These are phyloP conservation scores for Epichloe typhina DNA, from an alignment of 2,329 filamentous ascomycete species.

Conservation along the genomic window DNA sequence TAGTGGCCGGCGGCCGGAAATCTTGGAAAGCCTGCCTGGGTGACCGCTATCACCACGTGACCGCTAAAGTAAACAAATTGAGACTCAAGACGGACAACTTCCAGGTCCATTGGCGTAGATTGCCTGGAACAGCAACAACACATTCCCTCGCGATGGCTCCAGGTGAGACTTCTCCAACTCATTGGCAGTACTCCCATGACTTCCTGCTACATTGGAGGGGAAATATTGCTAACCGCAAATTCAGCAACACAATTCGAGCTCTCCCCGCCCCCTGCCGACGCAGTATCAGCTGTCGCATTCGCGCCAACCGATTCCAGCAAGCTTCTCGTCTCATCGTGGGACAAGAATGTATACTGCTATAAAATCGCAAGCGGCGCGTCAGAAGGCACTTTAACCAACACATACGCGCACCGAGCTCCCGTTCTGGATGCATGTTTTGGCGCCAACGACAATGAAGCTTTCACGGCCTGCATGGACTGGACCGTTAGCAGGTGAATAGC, in stretches of 20 bases:
- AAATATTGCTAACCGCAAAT: neutral
- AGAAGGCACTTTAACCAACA: constrained; percentile 45
- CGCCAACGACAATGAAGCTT: constrained; percentile 67
- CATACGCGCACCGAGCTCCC: constrained; percentile 69
- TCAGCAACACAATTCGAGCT: constrained; percentile 69
- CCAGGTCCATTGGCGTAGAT: neutral
- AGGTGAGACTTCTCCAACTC: constrained; percentile 17
- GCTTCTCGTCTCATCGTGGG: constrained; percentile 89
- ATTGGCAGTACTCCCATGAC: neutral
- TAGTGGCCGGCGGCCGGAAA: too few species aligned
- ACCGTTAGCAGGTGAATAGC: constrained; percentile 55
- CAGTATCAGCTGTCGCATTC: constrained; percentile 77
- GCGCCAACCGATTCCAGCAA: constrained; percentile 61
- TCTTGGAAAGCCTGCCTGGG: neutral
- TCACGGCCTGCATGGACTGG: constrained; percentile 76
- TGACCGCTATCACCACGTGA: constrained; percentile 22
- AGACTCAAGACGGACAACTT: constrained; percentile 5
- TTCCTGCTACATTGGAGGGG: neutral
- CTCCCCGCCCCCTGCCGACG: constrained; percentile 69
- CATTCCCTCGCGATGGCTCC: constrained; percentile 24
- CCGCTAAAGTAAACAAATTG: constrained; percentile 23
- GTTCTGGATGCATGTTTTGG: constrained; percentile 90
- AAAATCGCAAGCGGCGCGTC: constrained; percentile 51
- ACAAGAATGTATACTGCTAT: constrained; percentile 83
- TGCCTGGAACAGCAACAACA: neutral